Percentiles rank a stretch among this genome's conserved stretches.
Conservation (phyloP, 2,329 filamentous ascomycete species). For the Clonostachys chloroleuca region DNA sequence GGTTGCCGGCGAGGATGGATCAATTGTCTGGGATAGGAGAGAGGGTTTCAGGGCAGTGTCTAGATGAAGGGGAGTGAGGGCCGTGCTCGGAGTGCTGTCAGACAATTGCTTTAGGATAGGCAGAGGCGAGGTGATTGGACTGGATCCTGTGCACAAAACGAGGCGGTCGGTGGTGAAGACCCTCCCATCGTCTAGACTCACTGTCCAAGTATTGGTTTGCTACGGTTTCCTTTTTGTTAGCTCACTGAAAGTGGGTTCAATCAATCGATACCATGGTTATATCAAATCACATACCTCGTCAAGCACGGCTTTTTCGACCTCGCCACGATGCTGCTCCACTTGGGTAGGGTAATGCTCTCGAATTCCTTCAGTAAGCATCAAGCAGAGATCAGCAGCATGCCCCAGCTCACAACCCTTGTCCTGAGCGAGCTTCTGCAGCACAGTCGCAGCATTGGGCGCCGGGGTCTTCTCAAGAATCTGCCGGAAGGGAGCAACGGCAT, state of each 20-base stretch:
- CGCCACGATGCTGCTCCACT: not conserved
- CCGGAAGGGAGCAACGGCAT: constrained; percentile 45
- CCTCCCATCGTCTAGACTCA: constrained; percentile 19
- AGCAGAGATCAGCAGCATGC: constrained; percentile 51
- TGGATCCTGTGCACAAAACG: constrained; percentile 13
- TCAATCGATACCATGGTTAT: no score
- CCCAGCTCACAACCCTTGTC: constrained; percentile 52
- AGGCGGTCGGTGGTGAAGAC: constrained; percentile 21
- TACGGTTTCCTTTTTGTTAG: no score
- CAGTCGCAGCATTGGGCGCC: constrained; percentile 48
- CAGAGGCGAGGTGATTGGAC: constrained; percentile 41
- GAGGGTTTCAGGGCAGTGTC: constrained; percentile 52
- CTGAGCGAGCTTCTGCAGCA: constrained; percentile 47
- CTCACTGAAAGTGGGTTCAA: no score
- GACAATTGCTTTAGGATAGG: constrained; percentile 36
- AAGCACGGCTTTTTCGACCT: no score
- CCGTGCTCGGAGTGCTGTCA: constrained; percentile 9
- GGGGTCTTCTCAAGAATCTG: constrained; percentile 40
- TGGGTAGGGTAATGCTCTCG: not conserved
- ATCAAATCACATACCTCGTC: no score
- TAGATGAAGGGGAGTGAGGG: constrained; percentile 29
- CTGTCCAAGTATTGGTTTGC: not conserved
- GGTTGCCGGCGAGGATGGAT: constrained; percentile 24
- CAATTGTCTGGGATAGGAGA: constrained; percentile 25
- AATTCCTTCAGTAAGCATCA: constrained; percentile 34